phyloP scores from a whole-genome alignment of 2,329 filamentous ascomycete species.

The Botryosphaeria agaves region DNA sequence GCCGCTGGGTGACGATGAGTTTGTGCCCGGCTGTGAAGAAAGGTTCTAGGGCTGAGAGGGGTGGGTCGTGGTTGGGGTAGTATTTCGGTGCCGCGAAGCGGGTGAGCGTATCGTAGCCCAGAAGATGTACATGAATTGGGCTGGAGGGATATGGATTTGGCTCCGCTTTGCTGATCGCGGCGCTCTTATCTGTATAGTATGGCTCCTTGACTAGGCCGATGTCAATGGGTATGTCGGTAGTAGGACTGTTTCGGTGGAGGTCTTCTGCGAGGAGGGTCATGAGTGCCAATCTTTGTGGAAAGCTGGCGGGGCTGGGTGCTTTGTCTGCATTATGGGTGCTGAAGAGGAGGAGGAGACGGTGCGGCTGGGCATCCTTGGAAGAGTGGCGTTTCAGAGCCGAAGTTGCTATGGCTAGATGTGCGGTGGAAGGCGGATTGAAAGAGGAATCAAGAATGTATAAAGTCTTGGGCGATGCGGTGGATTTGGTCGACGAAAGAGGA shows the following conservation, averaged over 20 bases:
- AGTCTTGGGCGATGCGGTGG: conserved; percentile 16
- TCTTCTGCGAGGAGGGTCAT: conserved; percentile 53
- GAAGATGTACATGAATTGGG: conserved; percentile 45
- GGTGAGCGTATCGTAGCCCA: conserved; percentile 60
- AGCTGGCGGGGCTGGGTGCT: conserved; percentile 46
- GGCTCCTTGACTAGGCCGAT: conserved; percentile 54
- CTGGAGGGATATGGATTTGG: conserved; percentile 14
- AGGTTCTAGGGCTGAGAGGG: conserved; percentile 38
- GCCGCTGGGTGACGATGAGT: conserved; percentile 46
- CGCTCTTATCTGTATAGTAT: conserved; percentile 58
- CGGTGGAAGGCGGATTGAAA: conserved; percentile 46
- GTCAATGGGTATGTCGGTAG: conserved; percentile 34
- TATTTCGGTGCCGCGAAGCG: conserved; percentile 59
- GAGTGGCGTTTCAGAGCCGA: conserved; percentile 29
- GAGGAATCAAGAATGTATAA: conserved; percentile 49
- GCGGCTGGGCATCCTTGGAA: conserved; percentile 15
- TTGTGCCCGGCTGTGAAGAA: conserved; percentile 44
- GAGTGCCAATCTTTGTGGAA: conserved; percentile 50
- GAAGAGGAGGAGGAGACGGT: conserved; percentile 38
- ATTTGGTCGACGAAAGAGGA: conserved; percentile 4
- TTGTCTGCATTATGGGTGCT: conserved; percentile 51
- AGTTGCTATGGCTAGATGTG: conserved; percentile 37
- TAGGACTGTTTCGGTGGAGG: conserved; percentile 15
- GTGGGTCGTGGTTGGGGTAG: conserved; percentile 30
- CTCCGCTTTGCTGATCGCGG: conserved; percentile 32